Conservation (phyloP, 2,329 filamentous ascomycete species). For the Aaosphaeria pasadenensis region DNA sequence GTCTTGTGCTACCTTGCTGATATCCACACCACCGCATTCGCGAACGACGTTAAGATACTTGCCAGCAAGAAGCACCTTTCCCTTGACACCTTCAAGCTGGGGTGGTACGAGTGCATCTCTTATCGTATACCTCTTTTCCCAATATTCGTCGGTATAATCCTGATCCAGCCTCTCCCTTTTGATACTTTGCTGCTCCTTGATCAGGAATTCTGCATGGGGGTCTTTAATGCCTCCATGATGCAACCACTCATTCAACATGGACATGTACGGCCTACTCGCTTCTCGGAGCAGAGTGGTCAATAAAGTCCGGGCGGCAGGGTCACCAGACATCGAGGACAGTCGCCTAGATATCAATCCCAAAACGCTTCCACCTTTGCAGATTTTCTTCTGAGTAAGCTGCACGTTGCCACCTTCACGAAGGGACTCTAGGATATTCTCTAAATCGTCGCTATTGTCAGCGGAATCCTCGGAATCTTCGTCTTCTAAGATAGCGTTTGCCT, state of each 20-base stretch:
- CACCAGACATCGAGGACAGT: constrained; percentile 85
- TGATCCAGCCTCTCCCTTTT: constrained; percentile 85
- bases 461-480: constrained; percentile 67
- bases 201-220: constrained; percentile 87
- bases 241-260: constrained; percentile 97
- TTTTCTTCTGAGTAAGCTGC: constrained; percentile 79
- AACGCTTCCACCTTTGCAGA: constrained; percentile 97
- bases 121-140: constrained; percentile 96
- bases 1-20: constrained; percentile 82
- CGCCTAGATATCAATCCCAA: constrained; percentile 81
- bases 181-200: constrained; percentile 96
- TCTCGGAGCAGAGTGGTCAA: constrained; percentile 81
- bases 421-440: constrained; percentile 90
- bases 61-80: constrained; percentile 90
- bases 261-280: constrained; percentile 92
- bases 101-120: constrained; percentile 88
- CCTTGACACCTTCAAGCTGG: constrained; percentile 84
- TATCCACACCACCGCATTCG: constrained; percentile 93
- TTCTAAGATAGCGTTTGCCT: constrained; percentile 82
- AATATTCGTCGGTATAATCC: constrained; percentile 98
- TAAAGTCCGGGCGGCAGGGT: constrained; percentile 79
- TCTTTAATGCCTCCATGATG: constrained; percentile 95
- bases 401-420: constrained; percentile 83
- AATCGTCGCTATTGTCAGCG: constrained; percentile 74
- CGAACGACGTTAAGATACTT: constrained; percentile 98